These are phyloP conservation scores for Dispira parvispora DNA, from an alignment of 192 early-diverging fungal genomes.

Conservation along the genomic window DNA sequence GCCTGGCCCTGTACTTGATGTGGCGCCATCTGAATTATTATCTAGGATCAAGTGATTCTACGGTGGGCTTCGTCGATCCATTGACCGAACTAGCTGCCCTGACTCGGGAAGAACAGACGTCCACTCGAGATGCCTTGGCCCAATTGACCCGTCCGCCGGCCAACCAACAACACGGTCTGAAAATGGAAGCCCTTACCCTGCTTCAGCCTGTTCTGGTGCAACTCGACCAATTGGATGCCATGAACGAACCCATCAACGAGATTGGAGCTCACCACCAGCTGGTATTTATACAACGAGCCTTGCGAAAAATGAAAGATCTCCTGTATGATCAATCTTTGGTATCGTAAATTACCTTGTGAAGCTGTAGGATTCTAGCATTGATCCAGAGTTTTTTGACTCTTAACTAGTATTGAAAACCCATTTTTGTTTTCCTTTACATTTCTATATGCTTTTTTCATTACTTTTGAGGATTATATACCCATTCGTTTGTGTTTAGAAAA, in stretches of 20 bases:
- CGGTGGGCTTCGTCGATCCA: no score
- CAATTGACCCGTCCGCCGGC: neutral
- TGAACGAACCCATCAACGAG: neutral
- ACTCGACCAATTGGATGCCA: neutral
- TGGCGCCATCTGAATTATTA: slow-evolving; percentile 61
- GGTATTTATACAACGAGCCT: neutral
- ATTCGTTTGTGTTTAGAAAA: no score
- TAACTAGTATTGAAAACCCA: no score
- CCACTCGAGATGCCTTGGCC: neutral
- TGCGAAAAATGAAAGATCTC: neutral
- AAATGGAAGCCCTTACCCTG: neutral
- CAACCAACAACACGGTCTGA: neutral
- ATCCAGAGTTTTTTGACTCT: no score
- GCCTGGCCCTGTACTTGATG: slow-evolving; percentile 42
- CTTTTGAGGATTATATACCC: no score
- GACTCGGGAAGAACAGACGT: neutral
- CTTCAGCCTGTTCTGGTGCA: neutral
- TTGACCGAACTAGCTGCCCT: neutral
- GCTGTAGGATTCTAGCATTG: no score
- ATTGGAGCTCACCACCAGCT: neutral
- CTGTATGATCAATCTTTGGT: neutral
- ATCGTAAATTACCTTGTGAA: neutral
- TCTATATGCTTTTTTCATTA: no score
- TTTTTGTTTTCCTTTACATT: no score
- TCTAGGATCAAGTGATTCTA: slow-evolving; percentile 7